Evolutionary conservation across 2,329 filamentous ascomycete genomes (phyloP), one percentile per base, ranked within the genome.

Genomic region (Microdochium trichocladiopsis): DNA sequence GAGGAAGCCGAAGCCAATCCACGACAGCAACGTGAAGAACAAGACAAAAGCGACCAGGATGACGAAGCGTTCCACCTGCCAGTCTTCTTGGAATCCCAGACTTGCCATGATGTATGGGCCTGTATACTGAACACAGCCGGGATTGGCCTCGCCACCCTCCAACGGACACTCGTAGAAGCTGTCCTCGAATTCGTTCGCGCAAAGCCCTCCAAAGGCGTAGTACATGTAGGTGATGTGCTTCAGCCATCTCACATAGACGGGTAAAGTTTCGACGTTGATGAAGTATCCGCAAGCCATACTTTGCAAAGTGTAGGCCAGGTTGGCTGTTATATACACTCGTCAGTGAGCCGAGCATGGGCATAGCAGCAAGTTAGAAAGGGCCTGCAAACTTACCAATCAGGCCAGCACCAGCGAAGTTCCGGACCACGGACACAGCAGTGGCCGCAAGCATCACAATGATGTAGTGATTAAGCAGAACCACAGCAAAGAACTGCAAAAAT

Each of bases 221-320:
- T 82, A 87, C 77, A 78, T 76, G 57, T 84, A 86, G 1, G 81
- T 78, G 23, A 77, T 76, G 72, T 82, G 87, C 62, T 90, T 91
- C 2, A 88, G 71, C 88, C 88, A 92, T 52, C 87, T 76, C n/a
- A 90, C 81, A 59, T 90, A 92, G 1, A 91, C 73, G 0, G 88
- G 86, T 3, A 92, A 87, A 4, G 84, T 82, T 51, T 88, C 82
- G 11, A 77, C 76, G 63, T 91, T 87, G 14, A 91, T 82, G 57
- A 92, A 91, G 65, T 86, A 90, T 1, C 88, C 88, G 56, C 87
- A 90, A 0, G 83, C 83, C 72, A 90, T 82, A 2, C 80, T 86
- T 62, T 92, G 88, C 21, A 91, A 57, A 0, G 88, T 92, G 58
- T 84, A 91, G 0, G 76, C 79, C 48, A 91, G 68, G 58, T 92